A percentile compares a stretch with the other conserved stretches of the same genome.
Conservation (phyloP, 805 yeast genomes). For the Ogataea degrootiae region DNA sequence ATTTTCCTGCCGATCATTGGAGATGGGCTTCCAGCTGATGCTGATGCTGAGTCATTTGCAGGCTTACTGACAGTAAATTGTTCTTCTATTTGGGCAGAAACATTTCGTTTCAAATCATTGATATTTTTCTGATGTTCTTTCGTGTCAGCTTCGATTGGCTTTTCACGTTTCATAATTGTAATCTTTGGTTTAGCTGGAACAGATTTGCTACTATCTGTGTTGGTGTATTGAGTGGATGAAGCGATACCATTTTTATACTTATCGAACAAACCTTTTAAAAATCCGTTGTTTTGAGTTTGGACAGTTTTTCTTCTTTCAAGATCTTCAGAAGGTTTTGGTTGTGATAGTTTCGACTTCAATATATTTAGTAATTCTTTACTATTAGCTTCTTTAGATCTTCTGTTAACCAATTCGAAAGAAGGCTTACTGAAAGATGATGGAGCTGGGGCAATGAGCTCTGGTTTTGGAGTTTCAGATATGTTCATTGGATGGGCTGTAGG, state of each 20-base stretch:
- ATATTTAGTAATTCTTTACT: conserved; percentile 30
- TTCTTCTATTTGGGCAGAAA: not conserved
- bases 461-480: conserved; percentile 7
- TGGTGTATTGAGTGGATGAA: too few relatives aligned
- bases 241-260: conserved; percentile 6
- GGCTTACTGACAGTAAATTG: not conserved
- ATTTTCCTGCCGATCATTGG: conserved; percentile 1
- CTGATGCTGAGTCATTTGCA: not conserved
- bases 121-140: not conserved
- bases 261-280: conserved; percentile 17
- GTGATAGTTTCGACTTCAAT: conserved; percentile 15
- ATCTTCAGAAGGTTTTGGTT: not conserved
- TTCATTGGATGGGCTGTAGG: conserved; percentile 5
- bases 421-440: conserved; percentile 31
- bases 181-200: conserved; percentile 1
- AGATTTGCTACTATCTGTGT: too few relatives aligned
- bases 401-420: conserved; percentile 21
- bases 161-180: conserved; percentile 15
- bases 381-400: conserved; percentile 28
- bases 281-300: conserved; percentile 8
- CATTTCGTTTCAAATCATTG: not conserved
- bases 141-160: not conserved
- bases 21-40: not conserved
- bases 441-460: conserved; percentile 23
- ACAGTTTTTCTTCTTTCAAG: conserved; percentile 1